Evolutionary conservation across 352 stramenopile genomes (phyloP).

Genomic region (Phytophthora hybrid): DNA sequence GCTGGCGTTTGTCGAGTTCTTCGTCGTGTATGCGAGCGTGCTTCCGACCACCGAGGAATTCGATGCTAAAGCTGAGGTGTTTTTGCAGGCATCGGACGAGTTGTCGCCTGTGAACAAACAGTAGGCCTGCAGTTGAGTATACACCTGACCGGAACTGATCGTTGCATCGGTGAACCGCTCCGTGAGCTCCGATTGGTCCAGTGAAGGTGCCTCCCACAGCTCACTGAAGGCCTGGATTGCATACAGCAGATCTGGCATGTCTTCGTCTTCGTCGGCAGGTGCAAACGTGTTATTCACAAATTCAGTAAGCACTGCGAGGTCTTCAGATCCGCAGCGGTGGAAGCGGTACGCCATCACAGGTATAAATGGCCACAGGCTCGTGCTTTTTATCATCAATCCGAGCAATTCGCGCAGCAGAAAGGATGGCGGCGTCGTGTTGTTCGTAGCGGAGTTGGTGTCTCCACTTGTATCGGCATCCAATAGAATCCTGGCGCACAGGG

Average conservation of each 20-base stretch:
- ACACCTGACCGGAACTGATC: conserved; percentile 57
- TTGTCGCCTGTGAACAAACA: conserved; percentile 67
- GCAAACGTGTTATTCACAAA: conserved; percentile 46
- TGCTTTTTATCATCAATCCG: conserved; percentile 55
- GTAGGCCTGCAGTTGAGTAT: conserved; percentile 59
- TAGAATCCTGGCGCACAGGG: conserved; percentile 40
- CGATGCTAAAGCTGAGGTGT: conserved; percentile 10
- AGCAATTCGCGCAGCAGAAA: conserved; percentile 59
- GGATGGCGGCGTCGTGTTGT: conserved; percentile 40
- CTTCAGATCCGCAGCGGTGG: conserved; percentile 54
- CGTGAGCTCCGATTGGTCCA: conserved; percentile 51
- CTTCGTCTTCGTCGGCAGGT: conserved; percentile 3
- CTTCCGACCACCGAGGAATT: conserved; percentile 3
- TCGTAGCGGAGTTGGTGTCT: conserved; percentile 20
- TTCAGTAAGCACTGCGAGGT: conserved; percentile 49
- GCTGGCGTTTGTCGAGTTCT: conserved; percentile 32
- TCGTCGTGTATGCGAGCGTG: conserved; percentile 48
- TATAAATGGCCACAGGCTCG: conserved; percentile 64
- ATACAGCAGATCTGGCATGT: conserved; percentile 53
- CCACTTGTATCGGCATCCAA: conserved; percentile 13
- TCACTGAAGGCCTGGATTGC: conserved; percentile 79
- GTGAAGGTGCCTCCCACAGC: conserved; percentile 71
- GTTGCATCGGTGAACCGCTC: conserved; percentile 53
- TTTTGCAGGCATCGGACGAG: conserved; percentile 46
- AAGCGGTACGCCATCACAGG: conserved; percentile 68